Evolutionary conservation across 169 alveolate species (phyloP), one percentile per base, ranked within the genome.

Genomic region (Plasmodium vinckei): DNA sequence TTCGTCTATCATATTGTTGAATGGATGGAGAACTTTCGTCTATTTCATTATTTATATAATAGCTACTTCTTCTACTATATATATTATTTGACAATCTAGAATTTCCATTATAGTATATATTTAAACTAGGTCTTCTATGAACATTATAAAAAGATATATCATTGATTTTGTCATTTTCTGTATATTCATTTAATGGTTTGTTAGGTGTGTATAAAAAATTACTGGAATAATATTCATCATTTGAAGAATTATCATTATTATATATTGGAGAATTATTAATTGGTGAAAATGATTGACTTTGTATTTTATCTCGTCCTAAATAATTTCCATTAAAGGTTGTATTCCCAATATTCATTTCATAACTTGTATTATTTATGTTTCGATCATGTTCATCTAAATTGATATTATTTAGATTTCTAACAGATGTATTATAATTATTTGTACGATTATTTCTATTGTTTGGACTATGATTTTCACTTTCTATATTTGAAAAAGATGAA

Each of bases 131-230:
- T 53, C 21, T 53, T 12, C 82, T 33, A 56, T 64, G 53, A 27
- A 79, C 44, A 60, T 79, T 79, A 56, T 79, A 71, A 46, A 79
- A 79, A 5, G 84, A 67, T 25, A 79, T 79, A 61, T 79, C 79
- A 71, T 79, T 79, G 5, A 17, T 67, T 46, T 67, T 79, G 0
- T 79, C 57, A 15, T 79, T 69, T 2, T 33, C 42, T 12, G 21
- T 25, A n/a, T 12, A 17, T 46, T 67, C 73, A 15, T 25, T 33
- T 54, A 70, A 21, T 15, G 72, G 10, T 27, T 82, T 82, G 23
- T 65, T 82, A 17, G 90, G 90, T 13, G 90, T 82, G 44, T 86
- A 86, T 59, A 86, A 86, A 86, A 86, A 86, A 61, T 70, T 86
- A 21, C 59, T 86, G 7, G 87, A 60, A 51, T 59, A 86, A 17